These are phyloP conservation scores for Ophiostoma tasmaniense DNA, from an alignment of 2,329 filamentous ascomycete genomes.

Conservation along the genomic window DNA sequence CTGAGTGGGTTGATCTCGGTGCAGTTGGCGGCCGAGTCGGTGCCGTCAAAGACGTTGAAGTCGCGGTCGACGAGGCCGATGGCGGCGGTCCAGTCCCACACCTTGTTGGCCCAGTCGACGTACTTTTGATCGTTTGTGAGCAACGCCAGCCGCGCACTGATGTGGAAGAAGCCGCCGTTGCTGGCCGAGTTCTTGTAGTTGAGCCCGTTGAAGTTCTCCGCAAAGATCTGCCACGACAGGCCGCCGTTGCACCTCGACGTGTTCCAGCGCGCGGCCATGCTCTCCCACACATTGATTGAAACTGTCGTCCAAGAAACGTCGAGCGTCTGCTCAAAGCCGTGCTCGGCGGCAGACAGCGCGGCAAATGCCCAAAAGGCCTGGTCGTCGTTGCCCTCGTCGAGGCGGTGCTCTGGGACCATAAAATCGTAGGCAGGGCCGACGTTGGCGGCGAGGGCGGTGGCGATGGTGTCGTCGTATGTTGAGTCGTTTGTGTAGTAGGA, in stretches of 20 bases:
- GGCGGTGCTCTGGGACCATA: slow-evolving; percentile 46
- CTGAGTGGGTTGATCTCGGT: slow-evolving; percentile 42
- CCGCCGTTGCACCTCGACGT: slow-evolving; percentile 59
- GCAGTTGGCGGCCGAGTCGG: slow-evolving; percentile 48
- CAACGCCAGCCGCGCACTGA: slow-evolving; percentile 65
- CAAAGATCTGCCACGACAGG: slow-evolving; percentile 73
- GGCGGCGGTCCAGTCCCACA: slow-evolving; percentile 56
- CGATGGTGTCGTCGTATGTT: slow-evolving; percentile 51
- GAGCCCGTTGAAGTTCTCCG: slow-evolving; percentile 63
- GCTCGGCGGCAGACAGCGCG: slow-evolving; percentile 59
- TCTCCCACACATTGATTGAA: slow-evolving; percentile 63
- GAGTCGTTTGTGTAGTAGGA: slow-evolving; percentile 57
- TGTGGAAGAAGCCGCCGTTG: slow-evolving; percentile 76
- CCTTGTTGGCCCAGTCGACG: slow-evolving; percentile 54
- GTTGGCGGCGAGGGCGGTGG: slow-evolving; percentile 50
- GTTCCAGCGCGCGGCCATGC: slow-evolving; percentile 63
- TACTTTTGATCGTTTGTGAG: slow-evolving; percentile 61
- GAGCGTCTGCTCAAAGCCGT: slow-evolving; percentile 55
- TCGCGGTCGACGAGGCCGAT: slow-evolving; percentile 48
- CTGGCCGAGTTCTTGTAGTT: slow-evolving; percentile 76
- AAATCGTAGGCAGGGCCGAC: slow-evolving; percentile 50
- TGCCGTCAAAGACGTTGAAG: slow-evolving; percentile 55
- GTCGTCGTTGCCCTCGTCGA: slow-evolving; percentile 65
- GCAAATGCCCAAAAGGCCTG: slow-evolving; percentile 66
- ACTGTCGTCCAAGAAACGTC: slow-evolving; percentile 64